Evolutionary conservation across 1,284 basidiomycete genomes (phyloP).

Genomic region (Moesziomyces sp.): DNA sequence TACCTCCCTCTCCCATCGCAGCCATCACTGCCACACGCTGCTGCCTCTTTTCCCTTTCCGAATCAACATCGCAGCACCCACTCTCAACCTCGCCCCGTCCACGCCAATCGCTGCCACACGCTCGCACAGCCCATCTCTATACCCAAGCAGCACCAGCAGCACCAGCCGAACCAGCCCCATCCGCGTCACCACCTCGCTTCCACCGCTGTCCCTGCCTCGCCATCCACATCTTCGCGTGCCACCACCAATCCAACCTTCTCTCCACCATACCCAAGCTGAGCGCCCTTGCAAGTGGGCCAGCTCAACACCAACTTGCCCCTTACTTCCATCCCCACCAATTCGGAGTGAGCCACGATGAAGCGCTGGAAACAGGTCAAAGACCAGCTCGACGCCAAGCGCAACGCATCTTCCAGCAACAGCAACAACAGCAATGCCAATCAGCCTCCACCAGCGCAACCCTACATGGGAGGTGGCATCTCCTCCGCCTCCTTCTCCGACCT

Average conservation of each 20-base stretch:
- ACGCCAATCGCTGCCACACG: neutral
- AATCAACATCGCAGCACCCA: no score
- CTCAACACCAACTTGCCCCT: neutral
- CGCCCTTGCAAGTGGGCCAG: neutral
- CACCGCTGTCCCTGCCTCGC: no score
- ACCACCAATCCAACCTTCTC: neutral
- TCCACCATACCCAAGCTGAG: neutral
- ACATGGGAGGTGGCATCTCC: slow-evolving; percentile 37
- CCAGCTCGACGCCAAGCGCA: slow-evolving; percentile 40
- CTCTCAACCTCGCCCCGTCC: no score
- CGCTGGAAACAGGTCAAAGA: slow-evolving; percentile 44
- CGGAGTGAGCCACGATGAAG: slow-evolving; percentile 15
- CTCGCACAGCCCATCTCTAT: neutral
- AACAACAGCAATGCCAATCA: slow-evolving; percentile 7
- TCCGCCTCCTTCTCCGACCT: slow-evolving; percentile 36
- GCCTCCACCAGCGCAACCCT: slow-evolving; percentile 10
- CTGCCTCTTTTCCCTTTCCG: no score
- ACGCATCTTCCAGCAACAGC: slow-evolving; percentile 16
- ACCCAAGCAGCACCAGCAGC: neutral
- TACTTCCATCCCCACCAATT: neutral
- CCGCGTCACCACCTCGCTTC: neutral
- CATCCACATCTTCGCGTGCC: neutral
- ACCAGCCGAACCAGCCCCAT: no score
- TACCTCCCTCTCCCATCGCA: no score
- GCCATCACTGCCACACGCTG: no score